A percentile compares a stretch with the other conserved stretches of the same genome.
Conservation (phyloP, 2,329 filamentous ascomycete genomes). For the Microdochium trichocladiopsis region DNA sequence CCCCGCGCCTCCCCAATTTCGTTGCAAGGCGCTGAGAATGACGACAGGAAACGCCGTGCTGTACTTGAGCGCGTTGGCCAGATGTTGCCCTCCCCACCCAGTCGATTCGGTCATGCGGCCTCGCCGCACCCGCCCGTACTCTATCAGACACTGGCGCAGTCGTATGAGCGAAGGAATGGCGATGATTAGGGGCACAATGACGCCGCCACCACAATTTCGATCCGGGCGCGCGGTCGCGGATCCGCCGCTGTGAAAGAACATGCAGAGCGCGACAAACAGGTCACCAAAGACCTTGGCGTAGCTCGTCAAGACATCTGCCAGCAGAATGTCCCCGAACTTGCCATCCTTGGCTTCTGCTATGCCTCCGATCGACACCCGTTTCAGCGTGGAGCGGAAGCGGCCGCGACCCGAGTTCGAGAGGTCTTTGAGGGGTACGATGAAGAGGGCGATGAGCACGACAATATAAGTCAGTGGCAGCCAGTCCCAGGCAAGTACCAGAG, state of each 20-base stretch:
- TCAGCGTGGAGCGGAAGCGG: slow-evolving; percentile 68
- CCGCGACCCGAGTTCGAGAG: slow-evolving; percentile 64
- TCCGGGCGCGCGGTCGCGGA: slow-evolving; percentile 77
- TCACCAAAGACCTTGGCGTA: slow-evolving; percentile 92
- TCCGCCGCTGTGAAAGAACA: slow-evolving; percentile 69
- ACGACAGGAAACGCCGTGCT: slow-evolving; percentile 91
- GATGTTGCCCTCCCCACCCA: slow-evolving; percentile 77
- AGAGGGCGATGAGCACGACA: slow-evolving; percentile 60
- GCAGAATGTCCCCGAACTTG: slow-evolving; percentile 88
- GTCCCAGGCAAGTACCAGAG: slow-evolving; percentile 70
- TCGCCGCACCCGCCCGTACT: slow-evolving; percentile 67
- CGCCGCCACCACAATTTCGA: slow-evolving; percentile 69
- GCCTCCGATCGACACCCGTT: slow-evolving; percentile 75
- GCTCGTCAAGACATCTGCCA: slow-evolving; percentile 90
- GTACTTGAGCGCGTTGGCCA: slow-evolving; percentile 94
- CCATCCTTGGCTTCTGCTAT: slow-evolving; percentile 81
- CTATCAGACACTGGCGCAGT: slow-evolving; percentile 84
- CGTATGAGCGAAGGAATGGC: slow-evolving; percentile 79
- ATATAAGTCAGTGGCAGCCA: slow-evolving; percentile 84
- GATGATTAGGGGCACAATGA: slow-evolving; percentile 79
- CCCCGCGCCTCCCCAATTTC: slow-evolving; percentile 35
- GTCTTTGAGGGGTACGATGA: slow-evolving; percentile 65
- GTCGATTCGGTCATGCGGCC: slow-evolving; percentile 45
- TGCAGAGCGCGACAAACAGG: slow-evolving; percentile 81
- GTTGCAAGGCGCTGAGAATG: slow-evolving; percentile 67